Evolutionary conservation across 192 early-diverging fungal species (phyloP).

Genomic region (Obelidium mucronatum): DNA sequence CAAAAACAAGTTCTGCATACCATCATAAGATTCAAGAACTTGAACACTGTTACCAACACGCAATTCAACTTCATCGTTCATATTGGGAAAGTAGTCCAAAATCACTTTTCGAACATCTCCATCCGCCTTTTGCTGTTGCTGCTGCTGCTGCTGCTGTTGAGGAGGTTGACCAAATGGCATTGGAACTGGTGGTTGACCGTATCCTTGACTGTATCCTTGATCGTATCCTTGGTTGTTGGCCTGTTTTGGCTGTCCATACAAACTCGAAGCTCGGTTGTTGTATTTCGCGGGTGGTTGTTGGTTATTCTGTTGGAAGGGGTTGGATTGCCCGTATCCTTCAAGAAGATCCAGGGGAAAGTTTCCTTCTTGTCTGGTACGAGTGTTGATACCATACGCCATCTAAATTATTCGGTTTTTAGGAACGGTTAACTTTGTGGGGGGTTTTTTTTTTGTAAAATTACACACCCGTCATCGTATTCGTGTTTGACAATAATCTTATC

Average conservation of each 20-base stretch:
- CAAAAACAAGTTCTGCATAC: background rate
- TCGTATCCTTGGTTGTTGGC: background rate
- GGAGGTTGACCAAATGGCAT: background rate
- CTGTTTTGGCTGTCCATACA: conserved; percentile 3
- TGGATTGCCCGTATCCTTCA: conserved; percentile 4
- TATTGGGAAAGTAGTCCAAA: background rate
- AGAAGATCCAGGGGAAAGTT: conserved; percentile 15
- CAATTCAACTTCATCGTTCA: conserved; percentile 1
- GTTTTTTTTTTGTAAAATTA: too few relatives aligned
- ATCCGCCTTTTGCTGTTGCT: background rate
- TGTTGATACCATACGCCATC: conserved; percentile 10
- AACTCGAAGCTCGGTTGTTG: conserved; percentile 3
- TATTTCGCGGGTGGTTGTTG: background rate
- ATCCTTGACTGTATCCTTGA: background rate
- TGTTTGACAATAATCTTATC: background rate
- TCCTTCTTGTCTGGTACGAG: background rate
- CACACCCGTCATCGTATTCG: conserved; percentile 26
- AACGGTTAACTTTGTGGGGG: too few relatives aligned
- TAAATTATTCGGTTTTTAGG: too few relatives aligned
- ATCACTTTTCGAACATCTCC: conserved; percentile 5
- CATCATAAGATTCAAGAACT: background rate
- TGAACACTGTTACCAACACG: background rate
- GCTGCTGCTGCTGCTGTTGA: background rate
- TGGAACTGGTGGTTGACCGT: background rate
- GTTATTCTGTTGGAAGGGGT: background rate